Conservation (phyloP, 1,284 basidiomycete genomes). For the Mycosarcoma maydis region DNA sequence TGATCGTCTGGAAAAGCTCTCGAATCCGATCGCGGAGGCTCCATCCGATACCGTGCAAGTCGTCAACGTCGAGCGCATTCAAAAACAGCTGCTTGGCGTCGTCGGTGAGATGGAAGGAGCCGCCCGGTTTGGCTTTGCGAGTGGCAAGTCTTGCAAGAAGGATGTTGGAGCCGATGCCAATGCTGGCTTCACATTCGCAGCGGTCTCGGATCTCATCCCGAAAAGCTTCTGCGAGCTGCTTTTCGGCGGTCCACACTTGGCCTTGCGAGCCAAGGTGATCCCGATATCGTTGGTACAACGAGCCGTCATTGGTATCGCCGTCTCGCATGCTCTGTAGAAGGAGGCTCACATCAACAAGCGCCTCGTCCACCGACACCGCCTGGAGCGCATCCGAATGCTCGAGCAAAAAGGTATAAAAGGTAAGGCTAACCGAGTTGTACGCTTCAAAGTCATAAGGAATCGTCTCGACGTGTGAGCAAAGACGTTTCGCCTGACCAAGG, state of each 20-base stretch:
- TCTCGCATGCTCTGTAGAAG: conserved; percentile 69
- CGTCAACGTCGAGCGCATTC: conserved; percentile 80
- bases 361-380: conserved; percentile 96
- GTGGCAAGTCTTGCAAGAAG: conserved; percentile 91
- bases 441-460: conserved; percentile 89
- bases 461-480: conserved; percentile 71
- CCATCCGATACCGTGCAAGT: conserved; percentile 87
- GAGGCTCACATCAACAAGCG: conserved; percentile 85
- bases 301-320: conserved; percentile 12
- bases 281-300: conserved; percentile 27
- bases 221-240: conserved; percentile 79
- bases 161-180: conserved; percentile 91
- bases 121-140: conserved; percentile 87
- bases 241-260: conserved; percentile 48
- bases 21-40: conserved; percentile 64
- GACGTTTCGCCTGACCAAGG: conserved; percentile 68
- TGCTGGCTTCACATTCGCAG: conserved; percentile 82
- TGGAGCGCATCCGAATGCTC: conserved; percentile 87
- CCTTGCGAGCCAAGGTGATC: conserved; percentile 38
- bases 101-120: conserved; percentile 79
- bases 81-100: conserved; percentile 72
- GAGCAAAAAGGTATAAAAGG: conserved; percentile 93
- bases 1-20: conserved; percentile 79
- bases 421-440: conserved; percentile 73
- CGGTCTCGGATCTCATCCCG: conserved; percentile 77